Evolutionary conservation across 768 basidiomycete species (phyloP).

Genomic region (Tremella mesenterica): DNA sequence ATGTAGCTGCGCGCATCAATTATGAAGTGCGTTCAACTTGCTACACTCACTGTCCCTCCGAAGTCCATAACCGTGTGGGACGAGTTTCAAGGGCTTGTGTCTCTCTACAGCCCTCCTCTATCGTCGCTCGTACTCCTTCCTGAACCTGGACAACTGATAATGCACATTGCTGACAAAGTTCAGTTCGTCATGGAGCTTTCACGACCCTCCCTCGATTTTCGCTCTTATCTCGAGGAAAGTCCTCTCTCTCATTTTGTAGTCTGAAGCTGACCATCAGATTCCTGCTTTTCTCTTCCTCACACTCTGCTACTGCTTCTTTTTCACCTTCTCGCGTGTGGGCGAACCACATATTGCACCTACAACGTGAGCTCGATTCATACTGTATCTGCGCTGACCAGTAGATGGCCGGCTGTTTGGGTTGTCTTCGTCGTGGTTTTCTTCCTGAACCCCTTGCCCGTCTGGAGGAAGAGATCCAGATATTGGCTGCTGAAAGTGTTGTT

Average conservation of each 20-base stretch:
- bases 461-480: slow-evolving; percentile 59
- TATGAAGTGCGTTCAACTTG: slow-evolving; percentile 64
- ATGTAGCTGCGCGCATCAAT: slow-evolving; percentile 69
- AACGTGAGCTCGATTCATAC: slow-evolving; percentile 46
- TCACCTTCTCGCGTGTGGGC: slow-evolving; percentile 66
- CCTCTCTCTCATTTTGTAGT: not conserved
- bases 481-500: slow-evolving; percentile 67
- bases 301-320: slow-evolving; percentile 71
- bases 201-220: slow-evolving; percentile 62
- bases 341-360: slow-evolving; percentile 54
- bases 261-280: slow-evolving; percentile 48
- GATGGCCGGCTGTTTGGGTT: slow-evolving; percentile 59
- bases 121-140: no score
- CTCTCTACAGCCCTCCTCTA: no score
- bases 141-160: not conserved
- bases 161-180: slow-evolving; percentile 17
- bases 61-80: no score
- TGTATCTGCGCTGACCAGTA: not conserved
- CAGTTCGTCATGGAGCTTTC: slow-evolving; percentile 53
- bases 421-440: slow-evolving; percentile 54
- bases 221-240: slow-evolving; percentile 64
- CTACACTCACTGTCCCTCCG: no score
- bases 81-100: no score
- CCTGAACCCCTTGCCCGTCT: slow-evolving; percentile 66
- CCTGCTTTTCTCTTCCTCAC: slow-evolving; percentile 70